Conservation (phyloP, 1,284 basidiomycete species). For the Abortiporus biennis region DNA sequence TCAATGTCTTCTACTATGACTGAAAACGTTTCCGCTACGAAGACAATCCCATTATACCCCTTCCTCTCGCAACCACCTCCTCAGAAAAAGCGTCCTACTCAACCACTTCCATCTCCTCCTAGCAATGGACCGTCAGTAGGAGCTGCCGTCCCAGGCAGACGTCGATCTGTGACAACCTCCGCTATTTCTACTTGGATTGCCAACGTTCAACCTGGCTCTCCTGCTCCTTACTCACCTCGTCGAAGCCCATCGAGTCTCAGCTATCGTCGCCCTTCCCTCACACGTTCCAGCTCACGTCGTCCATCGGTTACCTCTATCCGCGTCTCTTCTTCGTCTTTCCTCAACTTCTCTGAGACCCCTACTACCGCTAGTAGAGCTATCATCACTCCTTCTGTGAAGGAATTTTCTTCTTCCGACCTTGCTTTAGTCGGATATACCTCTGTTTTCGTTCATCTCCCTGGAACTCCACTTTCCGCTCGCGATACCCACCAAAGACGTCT, state of each 20-base stretch:
- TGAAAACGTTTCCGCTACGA: no score
- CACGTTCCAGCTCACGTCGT: slow-evolving; percentile 24
- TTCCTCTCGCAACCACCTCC: slow-evolving; percentile 26
- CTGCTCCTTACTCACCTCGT: slow-evolving; percentile 33
- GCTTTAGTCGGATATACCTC: slow-evolving; percentile 58
- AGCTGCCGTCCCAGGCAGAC: slow-evolving; percentile 8
- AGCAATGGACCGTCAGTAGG: background rate
- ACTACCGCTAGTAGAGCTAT: slow-evolving; percentile 18
- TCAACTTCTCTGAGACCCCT: slow-evolving; percentile 34
- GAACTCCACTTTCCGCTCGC: slow-evolving; percentile 24
- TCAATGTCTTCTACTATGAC: no score
- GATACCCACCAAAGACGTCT: slow-evolving; percentile 4
- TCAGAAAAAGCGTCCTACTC: slow-evolving; percentile 27
- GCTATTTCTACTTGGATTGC: slow-evolving; percentile 48
- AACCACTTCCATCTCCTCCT: slow-evolving; percentile 24
- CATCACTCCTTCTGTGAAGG: slow-evolving; percentile 28
- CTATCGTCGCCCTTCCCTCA: slow-evolving; percentile 27
- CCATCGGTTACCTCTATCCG: slow-evolving; percentile 26
- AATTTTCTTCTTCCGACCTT: slow-evolving; percentile 44
- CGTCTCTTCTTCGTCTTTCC: slow-evolving; percentile 36
- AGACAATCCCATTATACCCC: slow-evolving; percentile 20
- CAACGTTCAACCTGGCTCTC: slow-evolving; percentile 62
- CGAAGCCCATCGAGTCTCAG: slow-evolving; percentile 22
- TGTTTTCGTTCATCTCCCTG: slow-evolving; percentile 53
- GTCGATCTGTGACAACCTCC: slow-evolving; percentile 28